phyloP scores from a whole-genome alignment of 305 asterid species.

The Fraxinus nigra region DNA sequence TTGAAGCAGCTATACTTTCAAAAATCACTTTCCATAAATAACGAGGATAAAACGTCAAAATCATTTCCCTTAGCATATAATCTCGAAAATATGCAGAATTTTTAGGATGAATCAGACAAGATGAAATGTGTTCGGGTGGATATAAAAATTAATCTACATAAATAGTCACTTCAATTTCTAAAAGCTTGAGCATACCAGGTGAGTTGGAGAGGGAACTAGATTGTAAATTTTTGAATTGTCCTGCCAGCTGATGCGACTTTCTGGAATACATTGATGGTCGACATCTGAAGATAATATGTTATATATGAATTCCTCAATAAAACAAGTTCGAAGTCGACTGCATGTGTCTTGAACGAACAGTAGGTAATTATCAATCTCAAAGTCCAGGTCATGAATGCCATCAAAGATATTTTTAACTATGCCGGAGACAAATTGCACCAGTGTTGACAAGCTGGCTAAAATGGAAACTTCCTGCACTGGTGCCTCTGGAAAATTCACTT shows the following conservation, averaged over 20 bases:
- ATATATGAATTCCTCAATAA: conserved; percentile 46
- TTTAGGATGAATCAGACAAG: not conserved
- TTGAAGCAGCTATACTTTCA: not conserved
- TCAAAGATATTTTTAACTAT: conserved; percentile 38
- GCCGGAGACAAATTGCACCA: conserved; percentile 41
- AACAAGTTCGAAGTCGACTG: conserved; percentile 38
- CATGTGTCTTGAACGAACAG: conserved; percentile 35
- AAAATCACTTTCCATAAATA: not conserved
- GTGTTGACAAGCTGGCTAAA: conserved; percentile 53
- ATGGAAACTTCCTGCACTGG: conserved; percentile 52
- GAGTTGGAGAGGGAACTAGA: conserved; percentile 54
- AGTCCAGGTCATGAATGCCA: conserved; percentile 39
- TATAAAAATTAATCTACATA: not conserved
- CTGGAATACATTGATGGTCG: conserved; percentile 32
- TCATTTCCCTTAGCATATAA: not conserved
- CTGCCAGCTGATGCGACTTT: conserved; percentile 26
- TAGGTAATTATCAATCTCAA: conserved; percentile 44
- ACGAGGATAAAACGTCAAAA: not conserved
- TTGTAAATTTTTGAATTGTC: conserved; percentile 31
- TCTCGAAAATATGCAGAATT: not conserved
- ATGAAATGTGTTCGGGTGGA: not conserved
- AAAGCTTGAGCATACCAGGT: conserved; percentile 48
- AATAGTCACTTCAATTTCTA: not conserved
- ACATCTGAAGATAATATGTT: conserved; percentile 43
- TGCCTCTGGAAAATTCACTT: conserved; percentile 37